Base-by-base conservation (phyloP, 352 stramenopile genomes). In the Globisporangium cystogenes region DNA sequence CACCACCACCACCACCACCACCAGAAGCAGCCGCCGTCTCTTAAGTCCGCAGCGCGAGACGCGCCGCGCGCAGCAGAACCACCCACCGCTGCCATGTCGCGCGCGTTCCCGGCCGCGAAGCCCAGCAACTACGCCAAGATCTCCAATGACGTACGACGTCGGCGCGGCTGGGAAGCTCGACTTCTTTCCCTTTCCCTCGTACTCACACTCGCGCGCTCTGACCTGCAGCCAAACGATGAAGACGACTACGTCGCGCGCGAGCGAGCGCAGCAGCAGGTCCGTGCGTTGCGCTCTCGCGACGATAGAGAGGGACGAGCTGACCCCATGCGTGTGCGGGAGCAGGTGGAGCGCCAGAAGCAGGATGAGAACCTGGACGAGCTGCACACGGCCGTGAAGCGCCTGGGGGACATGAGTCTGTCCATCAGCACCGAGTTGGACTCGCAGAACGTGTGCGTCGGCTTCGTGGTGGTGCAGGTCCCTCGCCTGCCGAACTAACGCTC, bases 381-480 rank as follows among this genome's bases (percentile, higher is more conserved):
- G 52, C 78, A 90, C 51, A 74, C 70, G 18, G 78, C 80, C 15
- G 82, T 93, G 24, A 93, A 91, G 64, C 74, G 81, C 11, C 64
- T 93, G 36, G 80, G 82, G 27, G 82, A 87, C 57, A 89, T 93
- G 74, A 93, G 82, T 52, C 59, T 86, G 23, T 84, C 71, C n/a
- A 93, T 93, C 52, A 91, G 80, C 67, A 80, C 76, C 24, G 82
- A 93, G 59, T 55, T 93, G 23, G 82, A 91, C 53, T 80, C 76
- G 23, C 80, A 93, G 63, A 93, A 93, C 60, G 68, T 67, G 82
- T 93, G 65, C 53, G 68, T 62, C 3, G 8, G 15, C 4, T 24
- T 26, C 33, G 42, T 8, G 20, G 5, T 24, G 18, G 5, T 48
- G 42, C 12, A 3, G 14, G 12, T 36, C 8, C 10, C 12, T 46